Evolutionary conservation across 2,329 filamentous ascomycete species (phyloP).

Genomic region (Nemania serpens): DNA sequence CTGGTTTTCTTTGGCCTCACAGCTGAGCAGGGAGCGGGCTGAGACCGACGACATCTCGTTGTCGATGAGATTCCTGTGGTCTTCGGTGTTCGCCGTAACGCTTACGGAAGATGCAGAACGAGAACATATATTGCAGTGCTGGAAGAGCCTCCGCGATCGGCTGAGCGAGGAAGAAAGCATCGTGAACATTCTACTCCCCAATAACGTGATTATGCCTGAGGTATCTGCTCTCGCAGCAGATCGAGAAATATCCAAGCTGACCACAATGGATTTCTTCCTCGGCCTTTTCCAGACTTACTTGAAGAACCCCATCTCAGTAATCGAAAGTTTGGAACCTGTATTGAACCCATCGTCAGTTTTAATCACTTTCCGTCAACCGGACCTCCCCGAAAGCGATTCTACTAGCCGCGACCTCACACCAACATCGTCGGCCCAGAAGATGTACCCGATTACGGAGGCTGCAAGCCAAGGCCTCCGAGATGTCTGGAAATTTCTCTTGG

Average conservation of each 20-base stretch:
- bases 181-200: constrained; percentile 66
- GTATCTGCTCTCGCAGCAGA: constrained; percentile 84
- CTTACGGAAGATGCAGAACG: constrained; percentile 57
- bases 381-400: constrained; percentile 28
- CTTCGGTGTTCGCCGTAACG: constrained; percentile 58
- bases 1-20: constrained; percentile 57
- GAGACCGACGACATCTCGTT: constrained; percentile 46
- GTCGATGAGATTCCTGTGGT: constrained; percentile 61
- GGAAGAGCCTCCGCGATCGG: constrained; percentile 61
- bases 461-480: constrained; percentile 68
- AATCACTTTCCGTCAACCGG: constrained; percentile 35
- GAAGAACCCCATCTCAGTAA: constrained; percentile 79
- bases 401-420: constrained; percentile 23
- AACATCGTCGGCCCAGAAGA: constrained; percentile 30
- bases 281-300: constrained; percentile 84
- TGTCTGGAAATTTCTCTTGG: constrained; percentile 82
- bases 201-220: constrained; percentile 87
- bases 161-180: constrained; percentile 48
- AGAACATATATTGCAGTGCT: constrained; percentile 62
- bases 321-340: constrained; percentile 91
- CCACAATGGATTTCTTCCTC: constrained; percentile 95
- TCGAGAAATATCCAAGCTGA: constrained; percentile 87
- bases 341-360: constrained; percentile 71
- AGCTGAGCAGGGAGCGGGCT: constrained; percentile 47
- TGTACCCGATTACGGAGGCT: constrained; percentile 54